phyloP scores from a whole-genome alignment of 1,284 basidiomycete species.

The Ustilago hordei region DNA sequence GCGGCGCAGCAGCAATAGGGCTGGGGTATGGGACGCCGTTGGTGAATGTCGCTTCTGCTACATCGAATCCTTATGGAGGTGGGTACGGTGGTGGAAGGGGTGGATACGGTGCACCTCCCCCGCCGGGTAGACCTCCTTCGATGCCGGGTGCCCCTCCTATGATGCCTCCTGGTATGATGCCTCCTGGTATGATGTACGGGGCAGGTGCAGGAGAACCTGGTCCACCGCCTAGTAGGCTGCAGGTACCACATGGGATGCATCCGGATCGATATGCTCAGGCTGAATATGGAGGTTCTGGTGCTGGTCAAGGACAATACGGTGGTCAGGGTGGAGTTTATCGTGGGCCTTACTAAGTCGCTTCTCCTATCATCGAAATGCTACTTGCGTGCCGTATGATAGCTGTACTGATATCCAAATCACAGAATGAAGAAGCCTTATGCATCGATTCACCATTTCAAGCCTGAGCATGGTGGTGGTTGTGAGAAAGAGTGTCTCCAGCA shows the following conservation, averaged over 20 bases:
- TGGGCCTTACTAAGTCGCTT: neutral
- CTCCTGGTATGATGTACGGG: conserved; percentile 28
- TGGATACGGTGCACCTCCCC: conserved; percentile 34
- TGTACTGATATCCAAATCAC: conserved; percentile 14
- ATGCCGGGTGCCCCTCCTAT: conserved; percentile 46
- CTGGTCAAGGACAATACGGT: conserved; percentile 11
- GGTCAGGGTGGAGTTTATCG: conserved; percentile 5
- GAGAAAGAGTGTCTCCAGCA: neutral
- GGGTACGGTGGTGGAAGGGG: conserved; percentile 13
- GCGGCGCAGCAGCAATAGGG: conserved; percentile 5
- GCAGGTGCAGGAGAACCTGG: conserved; percentile 26
- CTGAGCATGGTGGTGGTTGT: neutral
- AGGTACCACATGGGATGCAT: conserved; percentile 56
- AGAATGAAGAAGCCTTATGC: neutral
- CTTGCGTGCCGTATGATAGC: neutral
- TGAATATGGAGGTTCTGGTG: conserved; percentile 27
- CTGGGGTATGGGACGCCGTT: conserved; percentile 37
- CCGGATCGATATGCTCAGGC: conserved; percentile 55
- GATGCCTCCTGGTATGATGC: conserved; percentile 40
- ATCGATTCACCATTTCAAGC: neutral
- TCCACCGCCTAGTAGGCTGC: conserved; percentile 41
- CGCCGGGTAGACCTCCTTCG: conserved; percentile 36
- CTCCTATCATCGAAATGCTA: neutral
- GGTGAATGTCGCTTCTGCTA: conserved; percentile 40
- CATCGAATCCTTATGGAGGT: conserved; percentile 39